Conservation (phyloP, 495 filamentous ascomycete genomes). For the Podospora comata region DNA sequence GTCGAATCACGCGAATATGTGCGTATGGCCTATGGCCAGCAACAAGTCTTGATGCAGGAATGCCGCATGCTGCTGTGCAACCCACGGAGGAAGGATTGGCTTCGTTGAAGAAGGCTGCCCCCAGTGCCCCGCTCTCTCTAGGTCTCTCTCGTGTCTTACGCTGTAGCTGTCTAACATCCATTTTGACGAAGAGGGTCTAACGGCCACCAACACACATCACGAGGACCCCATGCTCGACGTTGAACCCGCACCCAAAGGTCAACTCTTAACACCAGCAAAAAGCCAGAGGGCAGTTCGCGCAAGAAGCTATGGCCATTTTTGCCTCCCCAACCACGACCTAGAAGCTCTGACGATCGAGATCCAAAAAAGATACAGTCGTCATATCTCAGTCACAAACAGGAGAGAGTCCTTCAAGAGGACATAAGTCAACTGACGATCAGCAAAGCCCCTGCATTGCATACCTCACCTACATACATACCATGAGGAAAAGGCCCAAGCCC, state of each 20-base stretch:
- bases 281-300: neutral
- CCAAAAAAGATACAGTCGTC: neutral
- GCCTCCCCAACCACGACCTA: neutral
- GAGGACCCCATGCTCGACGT: neutral
- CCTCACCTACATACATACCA: too few species aligned
- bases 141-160: neutral
- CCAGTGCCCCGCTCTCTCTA: too few species aligned
- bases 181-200: neutral
- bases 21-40: neutral
- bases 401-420: neutral
- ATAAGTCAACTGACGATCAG: neutral
- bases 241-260: neutral
- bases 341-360: neutral
- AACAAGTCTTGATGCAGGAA: conserved; percentile 3
- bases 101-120: neutral
- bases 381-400: neutral
- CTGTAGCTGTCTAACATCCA: neutral
- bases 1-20: neutral
- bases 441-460: neutral
- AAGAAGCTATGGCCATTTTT: neutral
- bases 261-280: neutral
- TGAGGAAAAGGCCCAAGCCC: neutral
- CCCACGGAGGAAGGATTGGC: conserved; percentile 4
- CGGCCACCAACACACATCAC: conserved; percentile 1
- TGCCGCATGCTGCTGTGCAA: conserved; percentile 31